Percentiles rank a stretch among this genome's conserved stretches.
These are phyloP conservation scores for Amanita jacksonii DNA, from an alignment of 768 basidiomycete species.

Conservation along the genomic window DNA sequence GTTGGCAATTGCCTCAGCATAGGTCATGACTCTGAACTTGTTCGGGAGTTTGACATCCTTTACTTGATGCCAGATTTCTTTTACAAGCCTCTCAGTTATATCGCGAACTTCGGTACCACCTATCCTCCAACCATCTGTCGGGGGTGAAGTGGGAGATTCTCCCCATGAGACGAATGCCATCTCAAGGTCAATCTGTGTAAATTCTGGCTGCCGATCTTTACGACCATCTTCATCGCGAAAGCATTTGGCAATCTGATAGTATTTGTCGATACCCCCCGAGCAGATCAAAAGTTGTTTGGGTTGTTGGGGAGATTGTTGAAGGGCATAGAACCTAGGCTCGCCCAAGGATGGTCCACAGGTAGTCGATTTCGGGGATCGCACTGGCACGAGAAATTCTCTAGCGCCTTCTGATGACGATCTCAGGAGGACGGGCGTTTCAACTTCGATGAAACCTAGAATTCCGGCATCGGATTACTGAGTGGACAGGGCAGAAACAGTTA, in stretches of 20 bases:
- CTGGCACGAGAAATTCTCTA: constrained; percentile 86
- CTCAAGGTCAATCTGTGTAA: constrained; percentile 94
- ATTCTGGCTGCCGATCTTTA: constrained; percentile 93
- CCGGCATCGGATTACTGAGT: constrained; percentile 3
- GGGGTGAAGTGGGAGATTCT: constrained; percentile 15
- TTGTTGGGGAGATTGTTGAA: constrained; percentile 93
- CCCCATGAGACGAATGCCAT: constrained; percentile 94
- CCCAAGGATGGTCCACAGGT: constrained; percentile 12
- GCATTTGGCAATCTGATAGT: constrained; percentile 90
- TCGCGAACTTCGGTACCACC: constrained; percentile 78
- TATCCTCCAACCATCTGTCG: constrained; percentile 58
- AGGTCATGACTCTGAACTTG: constrained; percentile 77
- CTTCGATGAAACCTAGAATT: constrained; percentile 72
- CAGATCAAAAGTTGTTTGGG: constrained; percentile 90
- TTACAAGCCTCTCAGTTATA: constrained; percentile 68
- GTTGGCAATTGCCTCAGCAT: constrained; percentile 81
- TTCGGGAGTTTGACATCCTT: constrained; percentile 53
- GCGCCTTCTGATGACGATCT: constrained; percentile 93
- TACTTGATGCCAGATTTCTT: constrained; percentile 64
- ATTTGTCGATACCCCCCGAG: constrained; percentile 82
- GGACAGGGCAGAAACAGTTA: constrained; percentile 4
- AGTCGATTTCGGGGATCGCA: constrained; percentile 36
- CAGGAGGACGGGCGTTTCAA: constrained; percentile 87
- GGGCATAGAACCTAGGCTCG: constrained; percentile 65
- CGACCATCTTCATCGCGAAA: constrained; percentile 95